Conservation (phyloP, 208 protist species). For the Leishmania aethiopica region DNA sequence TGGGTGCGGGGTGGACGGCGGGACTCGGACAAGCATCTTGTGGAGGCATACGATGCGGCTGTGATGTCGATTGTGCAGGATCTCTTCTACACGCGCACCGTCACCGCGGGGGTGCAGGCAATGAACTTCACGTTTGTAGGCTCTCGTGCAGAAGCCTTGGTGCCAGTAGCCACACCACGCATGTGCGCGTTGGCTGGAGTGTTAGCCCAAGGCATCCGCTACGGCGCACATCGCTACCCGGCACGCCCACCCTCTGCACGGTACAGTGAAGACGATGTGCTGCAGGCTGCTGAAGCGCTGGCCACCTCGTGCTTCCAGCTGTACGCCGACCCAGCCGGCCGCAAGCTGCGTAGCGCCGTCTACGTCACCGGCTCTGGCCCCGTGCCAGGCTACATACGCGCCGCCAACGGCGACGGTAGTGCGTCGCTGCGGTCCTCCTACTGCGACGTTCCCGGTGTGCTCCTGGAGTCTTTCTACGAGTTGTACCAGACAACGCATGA, state of each 20-base stretch:
- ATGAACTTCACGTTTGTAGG: conserved; percentile 45
- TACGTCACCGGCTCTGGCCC: conserved; percentile 22
- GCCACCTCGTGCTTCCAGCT: conserved; percentile 45
- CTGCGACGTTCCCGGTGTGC: conserved; percentile 25
- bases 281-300: conserved; percentile 50
- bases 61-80: conserved; percentile 17
- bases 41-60: conserved; percentile 24
- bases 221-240: conserved; percentile 31
- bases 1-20: conserved; percentile 30
- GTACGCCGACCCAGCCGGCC: conserved; percentile 26
- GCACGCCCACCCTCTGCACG: background rate
- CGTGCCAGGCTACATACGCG: conserved; percentile 11
- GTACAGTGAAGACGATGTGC: conserved; percentile 17
- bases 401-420: background rate
- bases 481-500: conserved; percentile 46
- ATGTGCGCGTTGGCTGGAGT: conserved; percentile 30
- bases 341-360: conserved; percentile 14
- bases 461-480: conserved; percentile 42
- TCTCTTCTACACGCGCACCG: conserved; percentile 35
- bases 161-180: conserved; percentile 27
- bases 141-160: conserved; percentile 8
- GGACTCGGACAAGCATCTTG: conserved; percentile 11
- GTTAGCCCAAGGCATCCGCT: conserved; percentile 33
- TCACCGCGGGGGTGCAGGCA: background rate
- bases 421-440: background rate